Evolutionary conservation across 768 basidiomycete genomes (phyloP).

Genomic region (Phlebiopsis flavidoalba): DNA sequence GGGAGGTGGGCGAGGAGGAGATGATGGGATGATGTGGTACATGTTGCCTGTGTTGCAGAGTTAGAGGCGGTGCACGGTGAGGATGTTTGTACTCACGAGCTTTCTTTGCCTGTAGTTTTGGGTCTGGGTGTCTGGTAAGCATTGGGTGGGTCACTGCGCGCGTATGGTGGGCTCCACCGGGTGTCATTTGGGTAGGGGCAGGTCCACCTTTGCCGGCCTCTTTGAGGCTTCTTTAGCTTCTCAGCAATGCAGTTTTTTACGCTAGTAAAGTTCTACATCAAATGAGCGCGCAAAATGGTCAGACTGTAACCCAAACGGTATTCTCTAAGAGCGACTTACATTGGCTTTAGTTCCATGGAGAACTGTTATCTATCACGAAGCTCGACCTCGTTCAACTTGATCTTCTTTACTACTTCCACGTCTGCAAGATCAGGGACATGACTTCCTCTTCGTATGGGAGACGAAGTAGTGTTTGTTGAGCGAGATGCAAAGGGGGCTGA

Average conservation of each 20-base stretch:
- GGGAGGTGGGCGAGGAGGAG: constrained; percentile 89
- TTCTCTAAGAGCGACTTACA: constrained; percentile 33
- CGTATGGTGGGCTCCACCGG: constrained; percentile 29
- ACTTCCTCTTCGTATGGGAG: constrained; percentile 67
- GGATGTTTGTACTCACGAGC: constrained; percentile 43
- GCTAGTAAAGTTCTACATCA: constrained; percentile 69
- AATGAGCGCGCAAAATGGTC: not conserved
- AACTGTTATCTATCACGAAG: constrained; percentile 75
- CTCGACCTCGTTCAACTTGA: constrained; percentile 71
- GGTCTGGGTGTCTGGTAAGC: constrained; percentile 28
- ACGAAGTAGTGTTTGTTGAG: constrained; percentile 20
- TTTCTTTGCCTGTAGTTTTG: constrained; percentile 64
- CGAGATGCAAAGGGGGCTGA: constrained; percentile 16
- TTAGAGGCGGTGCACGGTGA: not conserved
- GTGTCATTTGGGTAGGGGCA: constrained; percentile 30
- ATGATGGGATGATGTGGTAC: constrained; percentile 97
- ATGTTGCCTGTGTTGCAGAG: constrained; percentile 47
- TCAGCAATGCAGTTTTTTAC: constrained; percentile 66
- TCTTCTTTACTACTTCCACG: constrained; percentile 81
- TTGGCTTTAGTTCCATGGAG: constrained; percentile 80
- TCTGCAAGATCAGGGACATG: constrained; percentile 76
- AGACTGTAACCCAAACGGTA: constrained; percentile 21
- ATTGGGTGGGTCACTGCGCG: not conserved
- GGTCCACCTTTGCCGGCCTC: constrained; percentile 55
- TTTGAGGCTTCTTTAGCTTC: constrained; percentile 72